phyloP scores from a whole-genome alignment of 306 rosid genomes.

The Trifolium pratense region DNA sequence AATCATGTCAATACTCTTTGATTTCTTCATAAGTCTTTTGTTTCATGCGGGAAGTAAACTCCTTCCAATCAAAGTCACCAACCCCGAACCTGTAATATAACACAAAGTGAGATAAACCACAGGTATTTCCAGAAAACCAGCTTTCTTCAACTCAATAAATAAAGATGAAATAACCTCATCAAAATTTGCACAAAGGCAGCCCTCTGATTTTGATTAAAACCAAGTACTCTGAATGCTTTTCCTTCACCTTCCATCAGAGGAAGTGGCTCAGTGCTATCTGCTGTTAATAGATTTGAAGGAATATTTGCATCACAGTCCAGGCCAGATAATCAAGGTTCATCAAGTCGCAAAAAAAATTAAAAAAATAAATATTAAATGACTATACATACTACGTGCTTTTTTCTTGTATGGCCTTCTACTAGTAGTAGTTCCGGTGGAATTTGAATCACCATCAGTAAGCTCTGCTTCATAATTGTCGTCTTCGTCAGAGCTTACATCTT shows the following conservation, averaged over 20 bases:
- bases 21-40: conserved; percentile 91
- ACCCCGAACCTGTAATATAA: conserved; percentile 82
- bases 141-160: conserved; percentile 36
- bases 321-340: conserved; percentile 24
- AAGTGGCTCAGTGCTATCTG: conserved; percentile 78
- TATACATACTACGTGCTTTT: conserved; percentile 73
- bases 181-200: conserved; percentile 91
- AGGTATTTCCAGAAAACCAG: conserved; percentile 38
- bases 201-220: conserved; percentile 96
- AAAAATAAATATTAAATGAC: conserved; percentile 17
- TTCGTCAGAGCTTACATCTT: conserved; percentile 97
- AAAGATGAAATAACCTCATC: conserved; percentile 72
- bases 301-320: conserved; percentile 33
- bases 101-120: conserved; percentile 42
- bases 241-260: conserved; percentile 99
- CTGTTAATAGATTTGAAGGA: conserved; percentile 50
- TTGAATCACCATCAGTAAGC: conserved; percentile 81
- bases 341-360: conserved; percentile 13
- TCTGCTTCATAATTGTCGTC: conserved; percentile 98
- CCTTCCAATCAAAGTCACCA: conserved; percentile 95
- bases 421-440: conserved; percentile 64
- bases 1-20: conserved; percentile 63
- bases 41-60: conserved; percentile 85
- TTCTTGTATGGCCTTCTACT: conserved; percentile 66
- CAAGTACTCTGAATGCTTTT: conserved; percentile 90